Base-by-base conservation (phyloP, 169 alveolate species). In the Miamiensis avidus region DNA sequence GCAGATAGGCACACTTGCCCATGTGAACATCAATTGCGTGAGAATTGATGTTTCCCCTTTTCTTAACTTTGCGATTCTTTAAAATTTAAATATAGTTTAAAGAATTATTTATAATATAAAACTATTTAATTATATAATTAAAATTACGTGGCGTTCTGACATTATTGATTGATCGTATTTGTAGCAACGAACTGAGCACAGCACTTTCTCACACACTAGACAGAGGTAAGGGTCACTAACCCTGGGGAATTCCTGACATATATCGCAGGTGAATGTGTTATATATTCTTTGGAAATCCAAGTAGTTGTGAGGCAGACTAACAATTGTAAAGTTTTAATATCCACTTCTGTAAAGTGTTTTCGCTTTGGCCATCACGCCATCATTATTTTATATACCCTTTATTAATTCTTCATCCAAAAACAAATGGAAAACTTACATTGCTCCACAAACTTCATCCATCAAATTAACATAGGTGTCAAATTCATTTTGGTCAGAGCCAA, bases 161-260 rank as follows among this genome's bases (percentile, higher is more conserved):
- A 65, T 31, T 34, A 34, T 79, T 20, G 34, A 29, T 25, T 79
- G 34, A 34, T 79, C 11, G 11, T 69, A 25, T 20, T 33, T 79
- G 29, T 79, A 69, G 16, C 84, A 79, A 27, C 64, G 28, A 0
- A 65, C 73, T 49, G 75, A 34, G 29, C 84, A 79, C 4, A 31
- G n/a, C 0, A 79, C 84, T 79, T 79, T 79, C 20, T 79, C 84
- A 79, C 84, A 79, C 11, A 79, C 33, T 25, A 79, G 29, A 29
- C 84, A 79, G 0, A 79, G 76, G 28, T 49, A 79, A 28, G 84
- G 84, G n/a, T 29, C 76, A 1, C 76, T 74, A n/a, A 79, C 30
- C 31, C 31, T 79, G n/a, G 84, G 76, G 31, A 34, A 79, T 28
- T 79, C 76, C 28, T 79, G 29, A 20, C 84, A 79, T 27, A 34